Evolutionary conservation across 2,329 filamentous ascomycete species (phyloP), one percentile per base, ranked within the genome.

Genomic region (Podosphaera xanthii): DNA sequence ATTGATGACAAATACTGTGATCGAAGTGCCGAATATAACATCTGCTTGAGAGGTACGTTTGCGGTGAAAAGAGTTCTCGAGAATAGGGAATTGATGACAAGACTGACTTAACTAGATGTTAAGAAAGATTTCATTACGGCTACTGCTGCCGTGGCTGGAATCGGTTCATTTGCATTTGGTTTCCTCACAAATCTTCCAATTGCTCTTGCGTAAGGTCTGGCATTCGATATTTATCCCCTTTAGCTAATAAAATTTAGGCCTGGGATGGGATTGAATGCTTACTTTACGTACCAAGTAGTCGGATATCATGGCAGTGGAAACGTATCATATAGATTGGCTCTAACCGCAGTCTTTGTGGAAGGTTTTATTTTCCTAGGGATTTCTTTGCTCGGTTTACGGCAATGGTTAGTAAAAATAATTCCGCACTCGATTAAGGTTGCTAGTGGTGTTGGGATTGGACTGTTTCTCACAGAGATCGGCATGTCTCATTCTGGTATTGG

Each of bases 401-500:
- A 87, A 68, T 86, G 83, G 83, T 76, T 86, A 2, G 80, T 83
- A 57, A 80, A 77, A 63, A 73, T 82, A 59, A 83, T 83, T 53
- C 81, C 81, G 0, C 74, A 76, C 2, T 83, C 80, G 2, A 77
- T 84, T 65, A 84, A 84, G 69, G 80, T 78, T 0, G 80, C 81
- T 9, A 82, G 78, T 31, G 80, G 80, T 30, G 81, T 82, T 3
- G 81, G 81, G 1, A 83, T 84, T 46, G 81, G 81, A 2, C 71
- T 83, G 44, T 82, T 83, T 63, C 72, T 84, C 33, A 82, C 80
- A 0, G 75, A 81, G 62, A 81, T 81, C 61, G 81, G 81, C 1
- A 74, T 84, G 63, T 87, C 86, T 0, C 92, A 92, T 69, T 83
- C 81, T 53, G 89, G 89, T 59, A 90, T 95, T 65, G 88, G 89